Conservation (phyloP, 192 early-diverging fungal genomes). For the Coemansia guatemalensis region DNA sequence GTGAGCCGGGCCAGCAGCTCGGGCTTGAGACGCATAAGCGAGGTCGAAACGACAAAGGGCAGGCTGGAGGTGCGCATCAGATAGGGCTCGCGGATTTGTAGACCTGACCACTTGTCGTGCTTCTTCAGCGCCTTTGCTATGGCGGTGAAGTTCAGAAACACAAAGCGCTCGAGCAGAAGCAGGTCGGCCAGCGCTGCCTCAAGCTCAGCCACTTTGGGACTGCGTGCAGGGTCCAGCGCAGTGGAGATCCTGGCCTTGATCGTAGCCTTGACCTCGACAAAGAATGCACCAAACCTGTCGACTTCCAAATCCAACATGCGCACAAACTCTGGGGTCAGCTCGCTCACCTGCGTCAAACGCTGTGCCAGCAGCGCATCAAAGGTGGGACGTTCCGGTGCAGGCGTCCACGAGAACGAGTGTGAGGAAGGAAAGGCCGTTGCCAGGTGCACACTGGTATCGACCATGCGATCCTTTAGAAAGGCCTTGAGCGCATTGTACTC, state of each 20-base stretch:
- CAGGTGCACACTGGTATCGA: slow-evolving; percentile 55
- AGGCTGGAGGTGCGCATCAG: slow-evolving; percentile 64
- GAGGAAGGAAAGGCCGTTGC: slow-evolving; percentile 39
- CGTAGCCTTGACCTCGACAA: slow-evolving; percentile 38
- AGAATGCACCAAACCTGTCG: slow-evolving; percentile 59
- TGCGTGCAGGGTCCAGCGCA: slow-evolving; percentile 20
- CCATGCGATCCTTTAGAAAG: slow-evolving; percentile 64
- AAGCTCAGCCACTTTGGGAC: slow-evolving; percentile 24
- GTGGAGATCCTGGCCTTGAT: slow-evolving; percentile 15
- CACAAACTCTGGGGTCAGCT: slow-evolving; percentile 67
- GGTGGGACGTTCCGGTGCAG: slow-evolving; percentile 19
- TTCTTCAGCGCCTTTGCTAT: slow-evolving; percentile 88
- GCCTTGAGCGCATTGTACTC: slow-evolving; percentile 69
- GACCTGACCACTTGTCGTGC: slow-evolving; percentile 79
- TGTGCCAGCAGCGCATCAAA: slow-evolving; percentile 62
- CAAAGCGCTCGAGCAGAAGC: slow-evolving; percentile 74
- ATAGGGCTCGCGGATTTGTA: slow-evolving; percentile 70
- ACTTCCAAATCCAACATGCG: slow-evolving; percentile 66
- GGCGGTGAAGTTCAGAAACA: slow-evolving; percentile 84
- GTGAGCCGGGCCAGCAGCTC: slow-evolving; percentile 65
- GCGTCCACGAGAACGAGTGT: slow-evolving; percentile 34
- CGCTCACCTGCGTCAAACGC: slow-evolving; percentile 58
- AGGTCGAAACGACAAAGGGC: slow-evolving; percentile 68
- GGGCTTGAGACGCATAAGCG: slow-evolving; percentile 66
- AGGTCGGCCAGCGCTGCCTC: slow-evolving; percentile 59